Conservation (phyloP, 805 yeast species). For the Saccharomyces eubayanus region DNA sequence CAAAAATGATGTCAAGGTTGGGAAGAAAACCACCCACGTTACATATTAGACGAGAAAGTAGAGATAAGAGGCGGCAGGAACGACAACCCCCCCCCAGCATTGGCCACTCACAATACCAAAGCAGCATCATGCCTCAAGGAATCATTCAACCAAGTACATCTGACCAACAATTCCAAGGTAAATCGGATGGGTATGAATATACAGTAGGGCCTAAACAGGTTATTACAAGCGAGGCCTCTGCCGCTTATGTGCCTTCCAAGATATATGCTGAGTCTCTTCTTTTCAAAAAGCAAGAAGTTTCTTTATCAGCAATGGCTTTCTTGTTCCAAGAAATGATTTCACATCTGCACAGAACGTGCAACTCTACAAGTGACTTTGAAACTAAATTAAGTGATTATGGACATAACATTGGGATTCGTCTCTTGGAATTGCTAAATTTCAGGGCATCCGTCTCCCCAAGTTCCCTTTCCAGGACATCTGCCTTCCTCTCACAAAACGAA, state of each 20-base stretch:
- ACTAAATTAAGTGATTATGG: constrained; percentile 61
- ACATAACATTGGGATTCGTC: constrained; percentile 62
- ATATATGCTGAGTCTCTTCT: constrained; percentile 22
- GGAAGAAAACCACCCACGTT: not conserved
- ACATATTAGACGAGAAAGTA: not conserved
- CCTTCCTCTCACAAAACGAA: constrained; percentile 6
- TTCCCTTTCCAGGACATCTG: constrained; percentile 12
- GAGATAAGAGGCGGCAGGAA: not conserved
- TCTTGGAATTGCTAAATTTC: constrained; percentile 47
- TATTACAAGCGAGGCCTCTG: constrained; percentile 17
- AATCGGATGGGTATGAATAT: constrained; percentile 23
- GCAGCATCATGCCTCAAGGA: constrained; percentile 17
- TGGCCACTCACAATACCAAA: not conserved
- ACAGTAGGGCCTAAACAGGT: constrained; percentile 27
- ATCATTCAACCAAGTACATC: constrained; percentile 23
- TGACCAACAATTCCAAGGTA: constrained; percentile 5
- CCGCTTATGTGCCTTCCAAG: constrained; percentile 13
- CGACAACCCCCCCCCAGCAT: not conserved
- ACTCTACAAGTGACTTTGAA: constrained; percentile 58
- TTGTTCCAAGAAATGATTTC: constrained; percentile 65
- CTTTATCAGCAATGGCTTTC: constrained; percentile 59
- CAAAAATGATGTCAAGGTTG: not conserved
- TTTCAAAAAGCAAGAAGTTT: constrained; percentile 40
- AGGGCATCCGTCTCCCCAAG: constrained; percentile 24
- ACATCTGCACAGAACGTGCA: constrained; percentile 50